A percentile compares a stretch with the other conserved stretches of the same genome.
Conservation (phyloP, 352 stramenopile species). For the Phytophthora multivora region DNA sequence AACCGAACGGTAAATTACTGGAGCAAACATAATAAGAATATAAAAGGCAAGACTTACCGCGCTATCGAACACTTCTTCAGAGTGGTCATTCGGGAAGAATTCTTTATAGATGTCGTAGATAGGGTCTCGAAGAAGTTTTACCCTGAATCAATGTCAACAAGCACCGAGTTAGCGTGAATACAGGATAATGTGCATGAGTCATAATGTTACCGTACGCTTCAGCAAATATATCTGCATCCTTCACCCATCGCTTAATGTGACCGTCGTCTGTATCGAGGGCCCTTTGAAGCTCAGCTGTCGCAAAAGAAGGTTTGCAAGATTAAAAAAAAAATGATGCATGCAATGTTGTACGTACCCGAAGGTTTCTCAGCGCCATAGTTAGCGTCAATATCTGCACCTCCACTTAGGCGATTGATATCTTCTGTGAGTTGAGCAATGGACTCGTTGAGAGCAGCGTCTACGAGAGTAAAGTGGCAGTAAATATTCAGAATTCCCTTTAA, state of each 20-base stretch:
- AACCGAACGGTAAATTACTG: neutral
- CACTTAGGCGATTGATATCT: slow-evolving; percentile 59
- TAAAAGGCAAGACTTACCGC: slow-evolving; percentile 25
- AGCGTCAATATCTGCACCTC: slow-evolving; percentile 41
- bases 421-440: slow-evolving; percentile 54
- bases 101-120: slow-evolving; percentile 60
- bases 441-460: slow-evolving; percentile 54
- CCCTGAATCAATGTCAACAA: slow-evolving; percentile 19
- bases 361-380: slow-evolving; percentile 44
- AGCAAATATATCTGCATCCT: slow-evolving; percentile 50
- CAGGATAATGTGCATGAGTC: neutral
- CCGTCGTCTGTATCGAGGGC: slow-evolving; percentile 51
- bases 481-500: no score
- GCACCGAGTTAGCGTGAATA: neutral
- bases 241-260: slow-evolving; percentile 54
- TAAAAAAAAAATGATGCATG: neutral
- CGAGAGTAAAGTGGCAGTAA: neutral
- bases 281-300: slow-evolving; percentile 50
- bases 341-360: slow-evolving; percentile 28
- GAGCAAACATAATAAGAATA: neutral
- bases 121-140: slow-evolving; percentile 56
- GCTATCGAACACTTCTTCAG: slow-evolving; percentile 47
- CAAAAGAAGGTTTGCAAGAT: neutral
- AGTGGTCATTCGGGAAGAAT: slow-evolving; percentile 47
- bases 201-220: slow-evolving; percentile 42